phyloP scores from a whole-genome alignment of 306 rosid genomes.

The Casuarina cunninghamiana region DNA sequence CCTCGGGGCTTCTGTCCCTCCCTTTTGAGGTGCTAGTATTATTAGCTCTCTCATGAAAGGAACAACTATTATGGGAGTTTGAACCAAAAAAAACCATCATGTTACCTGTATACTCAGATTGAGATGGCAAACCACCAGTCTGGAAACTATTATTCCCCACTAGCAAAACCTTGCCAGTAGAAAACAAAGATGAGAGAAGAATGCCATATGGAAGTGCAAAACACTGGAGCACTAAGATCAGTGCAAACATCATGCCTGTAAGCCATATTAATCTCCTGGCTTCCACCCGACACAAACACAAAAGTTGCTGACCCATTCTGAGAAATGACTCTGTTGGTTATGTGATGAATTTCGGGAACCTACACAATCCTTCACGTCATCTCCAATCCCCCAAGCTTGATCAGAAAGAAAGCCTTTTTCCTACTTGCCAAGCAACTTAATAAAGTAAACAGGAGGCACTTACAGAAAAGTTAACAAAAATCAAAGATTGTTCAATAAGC shows the following conservation, averaged over 20 bases:
- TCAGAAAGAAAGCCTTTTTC: constrained; percentile 18
- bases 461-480: neutral
- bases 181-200: constrained; percentile 37
- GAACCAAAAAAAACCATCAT: constrained; percentile 25
- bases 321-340: constrained; percentile 15
- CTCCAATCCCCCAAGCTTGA: constrained; percentile 24
- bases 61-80: constrained; percentile 28
- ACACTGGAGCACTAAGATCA: constrained; percentile 50
- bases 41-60: constrained; percentile 24
- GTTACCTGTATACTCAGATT: constrained; percentile 21
- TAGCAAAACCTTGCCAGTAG: constrained; percentile 30
- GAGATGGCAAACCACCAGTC: constrained; percentile 29
- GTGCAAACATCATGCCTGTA: constrained; percentile 48
- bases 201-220: constrained; percentile 50
- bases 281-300: constrained; percentile 42
- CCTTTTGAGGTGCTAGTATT: constrained; percentile 29
- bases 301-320: constrained; percentile 57
- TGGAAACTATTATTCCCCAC: constrained; percentile 29
- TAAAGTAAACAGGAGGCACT: constrained; percentile 15
- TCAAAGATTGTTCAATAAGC: no score
- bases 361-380: constrained; percentile 42
- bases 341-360: constrained; percentile 31
- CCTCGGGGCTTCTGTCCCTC: constrained; percentile 14
- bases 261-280: constrained; percentile 56
- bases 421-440: neutral